Evolutionary conservation across 129 eudicot species (phyloP).

Genomic region (Ambrosia artemisiifolia): DNA sequence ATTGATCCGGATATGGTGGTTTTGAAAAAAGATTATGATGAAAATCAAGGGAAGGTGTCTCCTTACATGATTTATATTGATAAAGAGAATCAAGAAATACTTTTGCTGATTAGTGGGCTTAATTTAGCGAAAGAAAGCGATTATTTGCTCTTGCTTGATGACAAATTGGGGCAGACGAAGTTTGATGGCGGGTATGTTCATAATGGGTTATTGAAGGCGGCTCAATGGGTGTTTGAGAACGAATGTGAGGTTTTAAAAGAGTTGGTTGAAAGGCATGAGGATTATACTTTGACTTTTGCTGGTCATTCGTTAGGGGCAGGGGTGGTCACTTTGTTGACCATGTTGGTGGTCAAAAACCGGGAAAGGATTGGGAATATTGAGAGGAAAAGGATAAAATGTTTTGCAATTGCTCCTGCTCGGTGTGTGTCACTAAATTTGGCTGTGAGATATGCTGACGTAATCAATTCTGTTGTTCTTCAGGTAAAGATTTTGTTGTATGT

Average conservation of each 20-base stretch:
- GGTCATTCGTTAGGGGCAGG: conserved; percentile 99
- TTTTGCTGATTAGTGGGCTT: conserved; percentile 76
- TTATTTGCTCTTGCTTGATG: conserved; percentile 70
- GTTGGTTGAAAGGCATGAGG: conserved; percentile 50
- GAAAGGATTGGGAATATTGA: conserved; percentile 69
- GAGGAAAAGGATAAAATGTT: conserved; percentile 81
- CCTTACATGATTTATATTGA: conserved; percentile 88
- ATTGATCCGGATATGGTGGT: conserved; percentile 77
- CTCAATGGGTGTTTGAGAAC: conserved; percentile 75
- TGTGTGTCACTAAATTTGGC: conserved; percentile 93
- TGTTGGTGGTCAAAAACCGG: conserved; percentile 67
- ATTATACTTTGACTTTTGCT: conserved; percentile 81
- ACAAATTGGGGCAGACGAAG: conserved; percentile 76
- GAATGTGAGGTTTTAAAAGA: conserved; percentile 65
- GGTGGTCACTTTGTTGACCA: conserved; percentile 72
- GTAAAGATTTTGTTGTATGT: conserved; percentile 31
- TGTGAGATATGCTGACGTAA: conserved; percentile 92
- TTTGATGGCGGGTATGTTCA: conserved; percentile 97
- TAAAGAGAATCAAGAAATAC: conserved; percentile 66
- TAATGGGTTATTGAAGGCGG: conserved; percentile 81
- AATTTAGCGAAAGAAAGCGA: conserved; percentile 78
- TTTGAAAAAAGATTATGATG: conserved; percentile 53
- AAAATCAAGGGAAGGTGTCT: conserved; percentile 70
- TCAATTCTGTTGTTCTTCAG: conserved; percentile 94
- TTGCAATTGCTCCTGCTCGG: conserved; percentile 91